Base-by-base conservation (phyloP, 2,329 filamentous ascomycete genomes). In the Diplodia sapinea region DNA sequence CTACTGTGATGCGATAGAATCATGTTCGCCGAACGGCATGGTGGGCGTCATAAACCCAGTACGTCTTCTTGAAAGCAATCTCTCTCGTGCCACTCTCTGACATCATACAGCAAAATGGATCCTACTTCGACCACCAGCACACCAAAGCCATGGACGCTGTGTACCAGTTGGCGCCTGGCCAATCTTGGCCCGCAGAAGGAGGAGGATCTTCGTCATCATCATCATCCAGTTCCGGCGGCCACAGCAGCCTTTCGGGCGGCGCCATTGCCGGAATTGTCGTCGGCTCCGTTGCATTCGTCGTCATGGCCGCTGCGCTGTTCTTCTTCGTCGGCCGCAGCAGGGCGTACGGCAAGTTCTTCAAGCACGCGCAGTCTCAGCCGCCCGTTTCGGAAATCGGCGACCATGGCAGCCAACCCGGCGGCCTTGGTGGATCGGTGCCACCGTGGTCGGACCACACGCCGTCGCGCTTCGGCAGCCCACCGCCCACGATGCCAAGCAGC, bases 21-120 rank as follows among this genome's bases (percentile, higher is more conserved):
- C 89, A 1, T 94, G 91, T 73, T 82, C 83, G 3, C 76, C 79
- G 2, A 84, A 89, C 52, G 84, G 86, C 26, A 94, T 94, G 91
- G 85, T 94, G 17, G 91, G 91, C 3, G 89, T 87, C 1, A 89
- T 94, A 71, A 94, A 94, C 73, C 85, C 89, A 70, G 82, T 50
- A 9, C 3, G 31, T 9, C 31, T 26, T 13, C 26, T 9, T 12
- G n/a, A 49, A 61, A 62, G 26, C n/a, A 50, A n/a, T 17, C 2
- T 0, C 1, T 11, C 11, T 15, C 26, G 29, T 52, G 11, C 8
- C 38, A 54, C 38, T 15, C 17, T 33, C 65, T 55, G 56, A 59
- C 56, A 33, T 59, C 29, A 33, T 7, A 2, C 40, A 66, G 64
- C 38, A 31, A 49, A 59, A 51, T 15, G 49, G 29, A n/a, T 47